phyloP scores from a whole-genome alignment of 2,329 filamentous ascomycete species.

The Ceratocystis cubensis region DNA sequence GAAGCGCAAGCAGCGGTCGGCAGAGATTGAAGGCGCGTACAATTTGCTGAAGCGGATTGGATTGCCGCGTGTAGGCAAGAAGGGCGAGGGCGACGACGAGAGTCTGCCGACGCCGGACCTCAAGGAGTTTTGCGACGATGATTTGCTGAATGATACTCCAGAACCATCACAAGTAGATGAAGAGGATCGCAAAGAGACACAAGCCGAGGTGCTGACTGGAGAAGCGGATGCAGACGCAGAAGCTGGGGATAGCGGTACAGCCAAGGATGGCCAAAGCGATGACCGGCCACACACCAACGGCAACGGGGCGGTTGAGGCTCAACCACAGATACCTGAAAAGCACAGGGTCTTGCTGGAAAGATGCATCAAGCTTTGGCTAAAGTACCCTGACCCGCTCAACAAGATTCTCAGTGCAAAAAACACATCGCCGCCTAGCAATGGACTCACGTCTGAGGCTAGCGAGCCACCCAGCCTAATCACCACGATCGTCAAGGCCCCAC shows the following conservation, averaged over 20 bases:
- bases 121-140: constrained; percentile 34
- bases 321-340: constrained; percentile 26
- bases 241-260: background rate
- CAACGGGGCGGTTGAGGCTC: background rate
- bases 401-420: constrained; percentile 47
- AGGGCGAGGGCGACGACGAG: constrained; percentile 24
- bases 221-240: constrained; percentile 21
- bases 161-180: constrained; percentile 37
- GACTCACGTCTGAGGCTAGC: constrained; percentile 37
- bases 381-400: constrained; percentile 43
- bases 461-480: constrained; percentile 55
- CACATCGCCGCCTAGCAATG: constrained; percentile 57
- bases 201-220: constrained; percentile 24
- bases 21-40: constrained; percentile 68
- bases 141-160: constrained; percentile 46
- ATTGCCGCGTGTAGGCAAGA: constrained; percentile 20
- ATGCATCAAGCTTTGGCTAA: constrained; percentile 53
- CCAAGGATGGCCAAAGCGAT: background rate
- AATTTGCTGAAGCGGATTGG: constrained; percentile 50
- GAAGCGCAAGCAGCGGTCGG: constrained; percentile 59
- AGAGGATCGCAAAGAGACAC: constrained; percentile 24
- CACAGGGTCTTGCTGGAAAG: constrained; percentile 40
- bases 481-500: constrained; percentile 63
- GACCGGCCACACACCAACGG: background rate
- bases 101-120: constrained; percentile 25